phyloP scores from a whole-genome alignment of 306 rosid species.

The Vigna radiata region DNA sequence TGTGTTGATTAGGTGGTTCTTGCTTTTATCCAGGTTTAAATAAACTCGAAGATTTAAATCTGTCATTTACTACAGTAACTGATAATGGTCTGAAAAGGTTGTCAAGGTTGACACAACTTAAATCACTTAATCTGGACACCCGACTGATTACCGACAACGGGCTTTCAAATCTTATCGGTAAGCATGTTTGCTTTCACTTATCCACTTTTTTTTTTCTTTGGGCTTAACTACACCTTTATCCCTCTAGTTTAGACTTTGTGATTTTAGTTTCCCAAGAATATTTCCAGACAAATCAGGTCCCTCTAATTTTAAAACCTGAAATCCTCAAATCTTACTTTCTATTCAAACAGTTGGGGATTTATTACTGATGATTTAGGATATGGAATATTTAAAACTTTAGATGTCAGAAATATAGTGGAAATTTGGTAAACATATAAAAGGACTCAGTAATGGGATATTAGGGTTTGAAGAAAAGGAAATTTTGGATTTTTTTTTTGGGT shows the following conservation, averaged over 20 bases:
- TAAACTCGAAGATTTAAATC: constrained; percentile 80
- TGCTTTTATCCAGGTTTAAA: constrained; percentile 67
- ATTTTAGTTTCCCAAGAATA: not conserved
- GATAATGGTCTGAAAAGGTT: constrained; percentile 78
- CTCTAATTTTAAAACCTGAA: not conserved
- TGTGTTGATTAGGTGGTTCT: constrained; percentile 21
- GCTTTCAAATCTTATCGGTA: constrained; percentile 83
- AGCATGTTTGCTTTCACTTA: constrained; percentile 30
- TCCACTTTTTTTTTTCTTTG: not conserved
- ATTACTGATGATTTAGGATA: not conserved
- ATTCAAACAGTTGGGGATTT: not conserved
- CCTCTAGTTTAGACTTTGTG: not conserved
- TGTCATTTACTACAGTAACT: constrained; percentile 83
- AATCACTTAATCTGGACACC: constrained; percentile 87
- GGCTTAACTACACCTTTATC: not conserved
- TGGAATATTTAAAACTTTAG: not conserved
- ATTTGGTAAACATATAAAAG: not conserved
- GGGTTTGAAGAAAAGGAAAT: constrained; percentile 1
- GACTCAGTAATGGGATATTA: not conserved
- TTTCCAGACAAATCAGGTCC: not conserved
- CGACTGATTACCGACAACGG: constrained; percentile 87
- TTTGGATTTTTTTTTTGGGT: not conserved
- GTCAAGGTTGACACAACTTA: constrained; percentile 78
- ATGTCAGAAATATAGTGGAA: not conserved
- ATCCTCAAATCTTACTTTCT: not conserved